Conservation (phyloP, 257 asterid genomes). For the Gentiana straminea region DNA sequence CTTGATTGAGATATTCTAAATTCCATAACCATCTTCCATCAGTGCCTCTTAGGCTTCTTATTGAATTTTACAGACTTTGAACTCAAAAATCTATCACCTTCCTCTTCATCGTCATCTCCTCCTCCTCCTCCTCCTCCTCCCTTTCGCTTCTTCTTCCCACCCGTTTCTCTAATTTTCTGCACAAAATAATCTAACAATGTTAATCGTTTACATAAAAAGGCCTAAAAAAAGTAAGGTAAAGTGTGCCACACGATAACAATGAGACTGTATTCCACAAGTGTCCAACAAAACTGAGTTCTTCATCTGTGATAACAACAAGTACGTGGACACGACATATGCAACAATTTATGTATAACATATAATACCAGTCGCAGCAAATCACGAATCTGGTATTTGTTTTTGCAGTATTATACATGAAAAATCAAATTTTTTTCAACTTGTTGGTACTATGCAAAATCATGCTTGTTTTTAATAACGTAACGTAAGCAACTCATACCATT, state of each 20-base stretch:
- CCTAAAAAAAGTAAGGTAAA: too few species aligned
- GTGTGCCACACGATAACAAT: too few species aligned
- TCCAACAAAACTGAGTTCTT: too few species aligned
- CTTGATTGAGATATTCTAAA: too few species aligned
- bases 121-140: conserved; percentile 34
- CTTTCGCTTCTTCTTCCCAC: conserved; percentile 35
- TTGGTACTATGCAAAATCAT: too few species aligned
- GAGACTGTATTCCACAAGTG: too few species aligned
- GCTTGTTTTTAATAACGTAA: not conserved
- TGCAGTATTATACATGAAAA: not conserved
- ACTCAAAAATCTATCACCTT: conserved; percentile 30
- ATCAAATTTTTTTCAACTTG: too few species aligned
- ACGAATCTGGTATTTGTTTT: not conserved
- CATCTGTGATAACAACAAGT: too few species aligned
- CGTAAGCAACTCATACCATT: conserved; percentile 27
- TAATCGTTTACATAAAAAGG: too few species aligned
- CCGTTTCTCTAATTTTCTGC: conserved; percentile 67
- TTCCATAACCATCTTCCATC: conserved; percentile 5
- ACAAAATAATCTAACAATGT: not conserved
- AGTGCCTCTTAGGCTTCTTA: conserved; percentile 34
- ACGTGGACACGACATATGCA: too few species aligned
- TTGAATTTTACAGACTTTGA: conserved; percentile 28
- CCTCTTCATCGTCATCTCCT: conserved; percentile 47
- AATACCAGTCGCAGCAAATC: not conserved
- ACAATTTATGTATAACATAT: not conserved